Evolutionary conservation across 208 protist species (phyloP).

Genomic region (Wallacemonas rigidus): DNA sequence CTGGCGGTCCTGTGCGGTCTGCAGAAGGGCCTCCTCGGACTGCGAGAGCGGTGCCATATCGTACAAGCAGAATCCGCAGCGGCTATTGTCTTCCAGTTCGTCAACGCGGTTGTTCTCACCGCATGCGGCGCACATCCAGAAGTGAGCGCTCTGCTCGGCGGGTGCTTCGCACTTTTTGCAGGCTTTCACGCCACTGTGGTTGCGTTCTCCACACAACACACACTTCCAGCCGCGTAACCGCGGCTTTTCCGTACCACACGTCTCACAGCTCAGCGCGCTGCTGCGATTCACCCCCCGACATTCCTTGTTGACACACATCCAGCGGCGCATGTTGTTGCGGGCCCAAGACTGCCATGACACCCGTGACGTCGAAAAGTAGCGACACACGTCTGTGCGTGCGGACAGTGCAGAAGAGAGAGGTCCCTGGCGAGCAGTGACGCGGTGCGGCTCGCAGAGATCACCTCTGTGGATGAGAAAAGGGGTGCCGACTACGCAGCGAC

Average conservation of each 20-base stretch:
- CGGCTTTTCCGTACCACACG: conserved; percentile 62
- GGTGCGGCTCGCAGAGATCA: too few relatives aligned
- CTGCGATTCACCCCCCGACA: conserved; percentile 65
- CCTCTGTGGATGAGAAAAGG: too few relatives aligned
- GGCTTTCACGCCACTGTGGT: conserved; percentile 73
- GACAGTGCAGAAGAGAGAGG: background rate
- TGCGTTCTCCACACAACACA: conserved; percentile 54
- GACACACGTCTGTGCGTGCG: background rate
- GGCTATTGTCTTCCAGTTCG: conserved; percentile 85
- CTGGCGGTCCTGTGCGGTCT: conserved; percentile 39
- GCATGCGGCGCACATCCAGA: conserved; percentile 87
- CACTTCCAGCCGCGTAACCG: conserved; percentile 80
- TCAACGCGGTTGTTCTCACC: conserved; percentile 89
- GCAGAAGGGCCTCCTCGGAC: conserved; percentile 53
- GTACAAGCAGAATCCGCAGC: conserved; percentile 84
- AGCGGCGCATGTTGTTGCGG: conserved; percentile 40
- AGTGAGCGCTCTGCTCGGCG: conserved; percentile 47
- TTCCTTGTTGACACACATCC: conserved; percentile 80
- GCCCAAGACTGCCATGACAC: conserved; percentile 68
- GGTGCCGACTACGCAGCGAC: too few relatives aligned
- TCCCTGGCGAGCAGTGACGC: too few relatives aligned
- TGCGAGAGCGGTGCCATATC: conserved; percentile 81
- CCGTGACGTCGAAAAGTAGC: conserved; percentile 22
- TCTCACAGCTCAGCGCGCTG: conserved; percentile 37
- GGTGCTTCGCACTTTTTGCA: conserved; percentile 68